A percentile compares a stretch with the other conserved stretches of the same genome.
Conservation (phyloP, 768 basidiomycete species). For the Boletus huronensis region DNA sequence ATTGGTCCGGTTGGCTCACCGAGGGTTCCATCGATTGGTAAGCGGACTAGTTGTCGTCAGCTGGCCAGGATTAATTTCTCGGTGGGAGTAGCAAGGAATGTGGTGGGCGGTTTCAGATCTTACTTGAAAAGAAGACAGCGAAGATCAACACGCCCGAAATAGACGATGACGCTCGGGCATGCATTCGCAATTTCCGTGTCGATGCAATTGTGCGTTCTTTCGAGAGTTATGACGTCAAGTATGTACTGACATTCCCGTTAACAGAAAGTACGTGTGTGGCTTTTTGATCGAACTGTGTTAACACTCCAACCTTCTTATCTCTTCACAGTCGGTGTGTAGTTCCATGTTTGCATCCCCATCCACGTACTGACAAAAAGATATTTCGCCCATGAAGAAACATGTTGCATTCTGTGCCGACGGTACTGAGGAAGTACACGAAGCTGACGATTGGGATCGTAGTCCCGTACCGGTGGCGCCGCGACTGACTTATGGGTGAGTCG, state of each 20-base stretch:
- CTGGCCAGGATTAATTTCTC: not conserved
- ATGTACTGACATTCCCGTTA: not conserved
- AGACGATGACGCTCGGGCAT: constrained; percentile 19
- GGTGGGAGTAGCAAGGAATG: constrained; percentile 10
- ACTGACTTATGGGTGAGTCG: constrained; percentile 64
- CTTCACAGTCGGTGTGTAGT: constrained; percentile 12
- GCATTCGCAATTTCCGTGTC: constrained; percentile 27
- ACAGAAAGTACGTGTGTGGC: constrained; percentile 18
- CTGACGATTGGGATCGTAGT: constrained; percentile 80
- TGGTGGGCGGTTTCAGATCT: constrained; percentile 24
- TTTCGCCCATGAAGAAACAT: constrained; percentile 38
- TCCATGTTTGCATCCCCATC: not conserved
- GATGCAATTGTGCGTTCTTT: constrained; percentile 16
- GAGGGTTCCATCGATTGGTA: constrained; percentile 25
- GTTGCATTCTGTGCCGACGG: constrained; percentile 60
- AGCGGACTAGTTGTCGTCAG: not conserved
- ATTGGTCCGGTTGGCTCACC: constrained; percentile 22
- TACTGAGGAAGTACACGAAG: constrained; percentile 56
- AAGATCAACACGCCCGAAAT: not conserved
- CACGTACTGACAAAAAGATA: not conserved
- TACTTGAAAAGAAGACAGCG: constrained; percentile 16
- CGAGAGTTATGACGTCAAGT: not conserved
- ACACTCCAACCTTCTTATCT: not conserved
- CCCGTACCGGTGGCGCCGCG: constrained; percentile 61
- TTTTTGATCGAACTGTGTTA: not conserved